Percentiles rank a stretch among this genome's conserved stretches.
phyloP scores from a whole-genome alignment of 2,329 filamentous ascomycete genomes.

The Colletotrichum liaoningense region DNA sequence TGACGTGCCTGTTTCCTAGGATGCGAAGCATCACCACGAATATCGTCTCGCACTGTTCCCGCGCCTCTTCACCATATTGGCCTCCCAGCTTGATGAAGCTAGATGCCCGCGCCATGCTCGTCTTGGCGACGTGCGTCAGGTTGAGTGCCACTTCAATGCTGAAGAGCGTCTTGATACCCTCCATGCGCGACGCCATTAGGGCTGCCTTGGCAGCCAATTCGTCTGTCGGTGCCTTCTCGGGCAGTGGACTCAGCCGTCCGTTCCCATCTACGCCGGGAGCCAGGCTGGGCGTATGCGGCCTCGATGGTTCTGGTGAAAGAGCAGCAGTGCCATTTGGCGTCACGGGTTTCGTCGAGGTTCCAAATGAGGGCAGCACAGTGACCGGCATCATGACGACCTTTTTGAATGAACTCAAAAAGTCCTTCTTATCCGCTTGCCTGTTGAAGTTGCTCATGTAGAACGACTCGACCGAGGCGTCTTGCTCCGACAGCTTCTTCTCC shows the following conservation, averaged over 20 bases:
- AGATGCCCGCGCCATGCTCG: conserved; percentile 85
- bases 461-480: conserved; percentile 90
- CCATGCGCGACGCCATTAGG: conserved; percentile 92
- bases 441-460: conserved; percentile 98
- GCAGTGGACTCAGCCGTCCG: conserved; percentile 57
- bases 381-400: conserved; percentile 99
- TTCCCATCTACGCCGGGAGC: conserved; percentile 50
- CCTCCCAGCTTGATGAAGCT: conserved; percentile 85
- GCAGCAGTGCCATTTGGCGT: conserved; percentile 44
- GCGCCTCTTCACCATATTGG: conserved; percentile 83
- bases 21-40: conserved; percentile 88
- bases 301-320: conserved; percentile 54
- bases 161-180: conserved; percentile 94
- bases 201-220: conserved; percentile 98
- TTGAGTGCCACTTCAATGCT: conserved; percentile 95
- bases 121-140: conserved; percentile 88
- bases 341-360: conserved; percentile 39
- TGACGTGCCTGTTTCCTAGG: conserved; percentile 87
- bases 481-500: conserved; percentile 92
- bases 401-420: conserved; percentile 96
- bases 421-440: conserved; percentile 93
- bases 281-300: conserved; percentile 61
- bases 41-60: conserved; percentile 88
- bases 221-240: conserved; percentile 80
- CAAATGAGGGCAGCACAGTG: conserved; percentile 81